A percentile compares a stretch with the other conserved stretches of the same genome.
Evolutionary conservation across 2,329 filamentous ascomycete genomes (phyloP).

Genomic region (Aspergillus sojae): DNA sequence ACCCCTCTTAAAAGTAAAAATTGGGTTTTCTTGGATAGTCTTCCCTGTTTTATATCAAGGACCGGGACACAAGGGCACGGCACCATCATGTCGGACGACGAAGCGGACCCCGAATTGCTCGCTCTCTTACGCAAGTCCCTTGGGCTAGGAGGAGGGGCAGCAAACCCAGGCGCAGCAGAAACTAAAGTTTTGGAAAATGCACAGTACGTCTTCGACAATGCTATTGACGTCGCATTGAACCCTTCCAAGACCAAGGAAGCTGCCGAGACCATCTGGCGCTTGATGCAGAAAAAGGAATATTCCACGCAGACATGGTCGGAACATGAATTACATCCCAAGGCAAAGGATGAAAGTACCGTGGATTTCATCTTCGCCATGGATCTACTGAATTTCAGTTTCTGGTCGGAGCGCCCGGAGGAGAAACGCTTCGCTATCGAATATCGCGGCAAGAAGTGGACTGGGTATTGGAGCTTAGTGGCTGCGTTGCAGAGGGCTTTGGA

Average conservation of each 20-base stretch:
- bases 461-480: slow-evolving; percentile 93
- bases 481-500: slow-evolving; percentile 83
- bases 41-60: not conserved
- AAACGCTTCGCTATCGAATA: slow-evolving; percentile 85
- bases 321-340: slow-evolving; percentile 86
- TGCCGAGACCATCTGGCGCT: slow-evolving; percentile 73
- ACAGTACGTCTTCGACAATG: slow-evolving; percentile 86
- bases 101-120: slow-evolving; percentile 84
- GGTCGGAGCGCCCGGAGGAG: slow-evolving; percentile 72
- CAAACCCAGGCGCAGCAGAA: slow-evolving; percentile 64
- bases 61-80: not conserved
- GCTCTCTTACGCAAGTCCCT: slow-evolving; percentile 82
- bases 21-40: not conserved
- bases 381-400: slow-evolving; percentile 94
- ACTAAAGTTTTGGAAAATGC: slow-evolving; percentile 82
- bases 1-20: not conserved
- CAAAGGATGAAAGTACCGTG: slow-evolving; percentile 76
- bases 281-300: slow-evolving; percentile 84
- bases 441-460: slow-evolving; percentile 79
- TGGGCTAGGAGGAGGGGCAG: slow-evolving; percentile 59
- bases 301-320: slow-evolving; percentile 83
- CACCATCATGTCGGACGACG: slow-evolving; percentile 79
- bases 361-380: slow-evolving; percentile 98
- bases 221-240: slow-evolving; percentile 88
- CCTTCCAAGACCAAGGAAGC: slow-evolving; percentile 81